Evolutionary conservation across 2,329 filamentous ascomycete genomes (phyloP).

Genomic region (Nannizziopsis barbatae): DNA sequence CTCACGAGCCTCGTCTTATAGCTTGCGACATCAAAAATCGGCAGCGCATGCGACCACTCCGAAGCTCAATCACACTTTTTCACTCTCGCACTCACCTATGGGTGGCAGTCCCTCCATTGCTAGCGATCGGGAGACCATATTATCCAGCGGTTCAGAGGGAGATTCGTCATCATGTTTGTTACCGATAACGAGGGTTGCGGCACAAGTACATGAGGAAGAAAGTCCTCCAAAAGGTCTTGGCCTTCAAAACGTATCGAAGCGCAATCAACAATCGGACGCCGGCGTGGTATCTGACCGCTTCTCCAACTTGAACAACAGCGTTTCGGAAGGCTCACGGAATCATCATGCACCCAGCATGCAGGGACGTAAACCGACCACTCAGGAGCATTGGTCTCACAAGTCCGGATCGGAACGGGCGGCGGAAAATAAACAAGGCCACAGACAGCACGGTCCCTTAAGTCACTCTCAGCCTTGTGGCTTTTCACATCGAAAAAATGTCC

Average conservation of each 20-base stretch:
- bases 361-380: background rate
- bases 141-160: too few relatives aligned
- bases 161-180: too few relatives aligned
- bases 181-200: too few relatives aligned
- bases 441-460: background rate
- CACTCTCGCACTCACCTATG: too few relatives aligned
- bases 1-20: background rate
- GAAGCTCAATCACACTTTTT: background rate
- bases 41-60: background rate
- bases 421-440: background rate
- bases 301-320: too few relatives aligned
- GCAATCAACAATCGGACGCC: too few relatives aligned
- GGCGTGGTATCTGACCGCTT: background rate
- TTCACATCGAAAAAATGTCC: slow-evolving; percentile 28
- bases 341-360: background rate
- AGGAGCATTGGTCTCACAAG: background rate
- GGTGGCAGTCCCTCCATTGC: too few relatives aligned
- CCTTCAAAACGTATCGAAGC: too few relatives aligned
- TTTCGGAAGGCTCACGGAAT: background rate
- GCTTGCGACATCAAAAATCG: background rate
- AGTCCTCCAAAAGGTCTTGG: too few relatives aligned
- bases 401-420: background rate
- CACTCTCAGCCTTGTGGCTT: slow-evolving; percentile 1
- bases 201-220: too few relatives aligned
- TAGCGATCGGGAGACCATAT: too few relatives aligned